Evolutionary conservation across 2,329 filamentous ascomycete genomes (phyloP).

Genomic region (Ceratocystis alfenasii): DNA sequence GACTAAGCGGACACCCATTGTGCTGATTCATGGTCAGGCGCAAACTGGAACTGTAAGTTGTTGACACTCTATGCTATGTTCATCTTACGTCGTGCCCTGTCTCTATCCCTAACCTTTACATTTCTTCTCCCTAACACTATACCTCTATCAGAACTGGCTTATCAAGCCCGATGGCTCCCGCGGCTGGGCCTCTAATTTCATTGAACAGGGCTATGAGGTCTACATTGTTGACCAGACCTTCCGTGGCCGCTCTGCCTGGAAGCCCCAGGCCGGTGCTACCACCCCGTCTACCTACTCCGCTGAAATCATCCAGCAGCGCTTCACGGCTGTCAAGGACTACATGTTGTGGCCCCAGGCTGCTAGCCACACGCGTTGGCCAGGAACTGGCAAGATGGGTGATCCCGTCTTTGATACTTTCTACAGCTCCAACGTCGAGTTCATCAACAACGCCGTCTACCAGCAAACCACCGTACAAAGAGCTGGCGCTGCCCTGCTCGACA

Average conservation of each 20-base stretch:
- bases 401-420: slow-evolving; percentile 34
- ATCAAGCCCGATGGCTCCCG: slow-evolving; percentile 36
- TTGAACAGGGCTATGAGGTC: slow-evolving; percentile 36
- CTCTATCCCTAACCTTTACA: not conserved
- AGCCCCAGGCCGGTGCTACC: slow-evolving; percentile 27
- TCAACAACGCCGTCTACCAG: slow-evolving; percentile 29
- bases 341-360: slow-evolving; percentile 32
- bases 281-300: slow-evolving; percentile 27
- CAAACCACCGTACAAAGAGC: slow-evolving; percentile 31
- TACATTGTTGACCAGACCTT: slow-evolving; percentile 38
- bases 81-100: not conserved
- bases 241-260: slow-evolving; percentile 36
- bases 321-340: slow-evolving; percentile 30
- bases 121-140: not conserved
- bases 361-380: slow-evolving; percentile 36
- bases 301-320: slow-evolving; percentile 30
- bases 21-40: slow-evolving; percentile 35
- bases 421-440: slow-evolving; percentile 32
- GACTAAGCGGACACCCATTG: slow-evolving; percentile 28
- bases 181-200: slow-evolving; percentile 39
- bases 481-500: slow-evolving; percentile 34
- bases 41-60: slow-evolving; percentile 30
- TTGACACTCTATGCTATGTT: slow-evolving; percentile 26
- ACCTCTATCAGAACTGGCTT: slow-evolving; percentile 33
- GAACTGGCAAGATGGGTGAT: slow-evolving; percentile 32